Evolutionary conservation across 257 asterid species (phyloP), one percentile per base, ranked within the genome.

Genomic region (Jaltomata sinuosa): DNA sequence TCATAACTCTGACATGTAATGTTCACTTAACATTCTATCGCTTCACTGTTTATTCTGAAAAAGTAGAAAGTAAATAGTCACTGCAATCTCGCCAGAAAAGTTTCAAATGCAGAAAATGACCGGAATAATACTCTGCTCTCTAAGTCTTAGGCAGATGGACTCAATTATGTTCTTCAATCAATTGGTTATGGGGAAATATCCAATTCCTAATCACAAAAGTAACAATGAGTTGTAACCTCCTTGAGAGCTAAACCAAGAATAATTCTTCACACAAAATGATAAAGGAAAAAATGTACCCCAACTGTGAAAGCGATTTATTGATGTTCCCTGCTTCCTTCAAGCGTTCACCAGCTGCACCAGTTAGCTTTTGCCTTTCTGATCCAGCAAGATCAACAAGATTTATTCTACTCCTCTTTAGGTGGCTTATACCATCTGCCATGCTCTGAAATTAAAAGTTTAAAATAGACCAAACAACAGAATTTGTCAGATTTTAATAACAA

Each of bases 321-420:
- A 97, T 97, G 85, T 95, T 97, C 88, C 99, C 97, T 79, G 98
- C 99, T 90, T 97, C 98, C 89, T 97, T 97, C 93, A 97, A 89
- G 67, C 99, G 97, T 47, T 94, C 98, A 88, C 99, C 99, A 84
- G 95, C 98, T 87, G 99, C 99, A 87, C 99, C 98, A 40, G 99
- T 95, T 84, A 94, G 97, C 90, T 97, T 97, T 86, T 95, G 99
- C 79, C 99, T 91, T 91, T 97, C 99, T 16, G 99, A 97, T 83
- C 99, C 99, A 88, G 98, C 99, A 87, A 97, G 99, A 88, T 97
- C 99, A 81, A 97, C 99, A 71, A 97, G 94, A 91, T 97, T 97
- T 87, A 97, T 97, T 91, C 95, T 91, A 89, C 99, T 97, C 87
- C 89, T 91, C 90, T 95, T 95, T 77, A 93, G 85, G 89, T 89